Evolutionary conservation across 495 filamentous ascomycete species (phyloP), one percentile per base, ranked within the genome.

Genomic region (Talaromyces liani): DNA sequence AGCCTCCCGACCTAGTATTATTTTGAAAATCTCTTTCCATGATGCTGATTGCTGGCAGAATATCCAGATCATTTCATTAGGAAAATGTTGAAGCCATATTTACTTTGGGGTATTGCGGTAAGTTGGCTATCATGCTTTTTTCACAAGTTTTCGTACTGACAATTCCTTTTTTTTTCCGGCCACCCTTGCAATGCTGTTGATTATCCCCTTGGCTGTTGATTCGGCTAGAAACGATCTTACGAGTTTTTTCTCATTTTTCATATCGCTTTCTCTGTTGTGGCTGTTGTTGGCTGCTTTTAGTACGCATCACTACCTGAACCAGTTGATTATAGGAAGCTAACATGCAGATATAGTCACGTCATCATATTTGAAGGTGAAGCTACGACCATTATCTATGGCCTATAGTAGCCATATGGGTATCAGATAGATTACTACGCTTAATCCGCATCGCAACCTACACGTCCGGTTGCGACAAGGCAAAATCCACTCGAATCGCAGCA

Each of bases 351-450:
- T 36, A 85, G 83, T 51, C 83, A 86, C 60, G 73, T 77, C 20
- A 66, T 77, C 54, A 76, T 83, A 24, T 79, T 81, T 49, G 69
- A 82, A 61, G 71, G 72, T 24, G 66, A 76, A 7, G 75, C 58
- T 87, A 83, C 62, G 80, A 83, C 68, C 63, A 70, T 22, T 85
- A 80, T 68, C 72, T 87, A 24, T 85, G 80, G 78, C 77, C 81
- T 2, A 75, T 76, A 5, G 72, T 82, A 0, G 67, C 66, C 7
- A 74, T 86, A 14, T 87, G 84, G 84, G 61, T 68, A 0, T 64
- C 81, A 18, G 84, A 87, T 63, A 75, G 84, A 7, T 62, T 71
- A 36, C 70, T 84, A 8, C 77, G 84, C 1, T 20, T 84, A 1
- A 61, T 79, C 18, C 77, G 83, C 0, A 61, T 84, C 6, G 77